Conservation (phyloP, 164 flowering plant species). For the Magnolia officinalis region DNA sequence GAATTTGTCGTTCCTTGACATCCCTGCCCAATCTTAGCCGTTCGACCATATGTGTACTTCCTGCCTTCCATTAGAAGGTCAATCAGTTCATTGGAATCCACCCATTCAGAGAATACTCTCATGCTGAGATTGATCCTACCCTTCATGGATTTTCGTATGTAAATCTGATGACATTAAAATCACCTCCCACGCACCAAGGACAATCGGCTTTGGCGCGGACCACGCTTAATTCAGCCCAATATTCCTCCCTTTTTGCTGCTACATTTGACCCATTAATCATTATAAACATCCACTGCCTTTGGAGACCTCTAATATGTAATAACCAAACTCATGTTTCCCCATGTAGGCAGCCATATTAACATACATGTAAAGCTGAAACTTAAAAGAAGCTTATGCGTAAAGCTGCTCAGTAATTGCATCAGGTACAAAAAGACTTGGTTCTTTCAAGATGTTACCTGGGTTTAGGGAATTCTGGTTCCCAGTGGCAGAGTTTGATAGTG, state of each 20-base stretch:
- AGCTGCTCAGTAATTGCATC: neutral
- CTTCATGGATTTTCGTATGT: no score
- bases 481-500: slow-evolving; percentile 26
- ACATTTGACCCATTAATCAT: neutral
- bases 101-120: no score
- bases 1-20: no score
- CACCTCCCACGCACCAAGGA: no score
- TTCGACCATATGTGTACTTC: no score
- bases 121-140: no score
- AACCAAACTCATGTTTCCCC: neutral
- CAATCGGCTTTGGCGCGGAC: no score
- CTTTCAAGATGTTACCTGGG: slow-evolving; percentile 29
- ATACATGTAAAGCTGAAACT: neutral
- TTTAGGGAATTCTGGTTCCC: slow-evolving; percentile 33
- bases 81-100: no score
- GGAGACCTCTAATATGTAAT: neutral
- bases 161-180: no score
- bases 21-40: no score
- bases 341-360: neutral
- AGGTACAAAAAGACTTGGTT: neutral
- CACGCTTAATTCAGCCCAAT: neutral
- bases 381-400: neutral
- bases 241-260: neutral
- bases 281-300: neutral
- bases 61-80: no score